Base-by-base conservation (phyloP, 805 yeast genomes). In the Kuraishia cidri region DNA sequence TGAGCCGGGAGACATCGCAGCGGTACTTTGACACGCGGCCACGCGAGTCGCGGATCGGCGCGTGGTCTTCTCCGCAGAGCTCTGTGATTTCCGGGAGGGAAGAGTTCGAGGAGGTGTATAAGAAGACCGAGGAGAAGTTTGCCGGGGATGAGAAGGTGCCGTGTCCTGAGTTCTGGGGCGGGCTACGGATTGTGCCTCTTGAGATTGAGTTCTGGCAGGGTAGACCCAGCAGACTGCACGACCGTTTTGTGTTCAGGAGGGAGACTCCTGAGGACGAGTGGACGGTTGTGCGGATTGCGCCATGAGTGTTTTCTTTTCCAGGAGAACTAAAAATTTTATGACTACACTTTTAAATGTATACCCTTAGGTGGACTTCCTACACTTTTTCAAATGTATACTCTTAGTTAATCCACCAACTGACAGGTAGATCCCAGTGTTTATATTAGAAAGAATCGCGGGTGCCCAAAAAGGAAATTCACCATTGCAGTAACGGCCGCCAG, bases 181-280 rank as follows among this genome's bases (percentile, higher is more conserved):
- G 98, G 1, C 52, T 92, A 31, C 69, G 95, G 48, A 67, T 92
- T 12, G 75, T 81, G 26, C 98, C 98, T 4, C 60, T 84, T 29
- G 95, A 86, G 50, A 71, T 90, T 43, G 98, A 92, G 60, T 92
- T 90, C 51, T 92, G 97, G 97, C 98, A 92, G 61, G 98, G 98
- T 12, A 75, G 98, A 41, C 66, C 71, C 38, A 79, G 84, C 49
- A 72, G 98, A 54, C 64, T 90, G 32, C 98, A 92, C 55, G 98
- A 92, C 56, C 72, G 98, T 45, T 64, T 88, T 32, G 73, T 78
- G 10, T 88, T 69, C 57, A 68, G 71, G 39, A 67, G 94, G 52
- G 73, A 70, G 16, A 42, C 52, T 6, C 44, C 41, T 10, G 69
- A 60, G 12, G 64, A 59, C 10, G 58, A 64, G 21, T 88, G 94